Percentiles rank a stretch among this genome's conserved stretches.
Evolutionary conservation across 345 rosid genomes (phyloP).

Genomic region (Gossypium arboreum): DNA sequence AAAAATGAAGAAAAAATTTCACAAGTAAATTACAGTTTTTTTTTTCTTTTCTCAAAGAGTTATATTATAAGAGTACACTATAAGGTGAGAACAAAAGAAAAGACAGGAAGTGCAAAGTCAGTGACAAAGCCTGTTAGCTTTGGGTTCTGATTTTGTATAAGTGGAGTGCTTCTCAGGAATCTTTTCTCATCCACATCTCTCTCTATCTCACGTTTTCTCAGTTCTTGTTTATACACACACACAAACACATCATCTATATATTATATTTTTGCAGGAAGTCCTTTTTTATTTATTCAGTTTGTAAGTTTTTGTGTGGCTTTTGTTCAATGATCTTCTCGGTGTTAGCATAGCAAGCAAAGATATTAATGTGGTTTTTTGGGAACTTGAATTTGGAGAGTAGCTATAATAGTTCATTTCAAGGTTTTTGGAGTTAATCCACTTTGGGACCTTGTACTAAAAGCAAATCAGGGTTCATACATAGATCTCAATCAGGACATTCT

Average conservation of each 20-base stretch:
- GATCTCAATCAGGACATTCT: slow-evolving; percentile 23
- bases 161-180: slow-evolving; percentile 30
- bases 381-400: slow-evolving; percentile 1
- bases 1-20: slow-evolving; percentile 6
- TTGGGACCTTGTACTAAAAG: not conserved
- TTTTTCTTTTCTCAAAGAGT: not conserved
- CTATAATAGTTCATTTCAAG: slow-evolving; percentile 16
- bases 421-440: slow-evolving; percentile 18
- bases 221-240: not conserved
- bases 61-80: not conserved
- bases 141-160: slow-evolving; percentile 32
- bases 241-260: not conserved
- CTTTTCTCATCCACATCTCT: slow-evolving; percentile 31
- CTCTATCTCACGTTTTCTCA: slow-evolving; percentile 8
- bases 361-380: not conserved
- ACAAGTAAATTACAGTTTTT: slow-evolving; percentile 16
- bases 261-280: not conserved
- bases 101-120: slow-evolving; percentile 55
- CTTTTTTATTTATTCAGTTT: not conserved
- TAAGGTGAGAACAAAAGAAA: slow-evolving; percentile 35
- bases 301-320: slow-evolving; percentile 13
- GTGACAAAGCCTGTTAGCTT: slow-evolving; percentile 24
- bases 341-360: slow-evolving; percentile 21
- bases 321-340: slow-evolving; percentile 25
- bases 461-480: slow-evolving; percentile 36